Evolutionary conservation across 1,284 basidiomycete species (phyloP).

Genomic region (Hypsizygus ulmarius): DNA sequence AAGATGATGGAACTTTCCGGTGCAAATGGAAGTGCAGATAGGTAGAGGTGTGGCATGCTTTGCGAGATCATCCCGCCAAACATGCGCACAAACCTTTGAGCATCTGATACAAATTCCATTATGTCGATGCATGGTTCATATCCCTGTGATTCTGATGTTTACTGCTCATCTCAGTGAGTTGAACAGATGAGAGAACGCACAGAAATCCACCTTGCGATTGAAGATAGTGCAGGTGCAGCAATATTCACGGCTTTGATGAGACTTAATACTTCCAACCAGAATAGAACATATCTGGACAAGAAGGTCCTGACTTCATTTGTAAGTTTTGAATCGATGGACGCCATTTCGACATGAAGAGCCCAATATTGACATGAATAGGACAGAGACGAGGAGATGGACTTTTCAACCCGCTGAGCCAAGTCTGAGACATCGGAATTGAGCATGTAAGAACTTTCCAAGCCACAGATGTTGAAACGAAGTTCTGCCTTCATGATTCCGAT

Average conservation of each 20-base stretch:
- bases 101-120: too few species aligned
- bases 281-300: constrained; percentile 28
- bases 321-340: neutral
- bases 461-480: constrained; percentile 34
- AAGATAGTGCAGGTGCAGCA: too few species aligned
- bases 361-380: constrained; percentile 35
- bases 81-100: too few species aligned
- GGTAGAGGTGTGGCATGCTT: too few species aligned
- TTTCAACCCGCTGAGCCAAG: constrained; percentile 13
- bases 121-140: too few species aligned
- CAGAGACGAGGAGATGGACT: constrained; percentile 25
- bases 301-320: constrained; percentile 17
- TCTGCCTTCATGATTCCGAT: constrained; percentile 26
- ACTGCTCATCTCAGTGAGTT: too few species aligned
- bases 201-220: too few species aligned
- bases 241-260: too few species aligned
- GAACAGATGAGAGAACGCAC: constrained; percentile 9
- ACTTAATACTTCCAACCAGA: constrained; percentile 40
- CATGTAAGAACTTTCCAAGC: constrained; percentile 26
- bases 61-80: too few species aligned
- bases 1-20: too few species aligned
- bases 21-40: too few species aligned
- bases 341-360: constrained; percentile 27
- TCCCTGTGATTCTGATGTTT: too few species aligned
- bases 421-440: constrained; percentile 23